Base-by-base conservation (phyloP, 257 asterid species). In the Solanum virginianum region DNA sequence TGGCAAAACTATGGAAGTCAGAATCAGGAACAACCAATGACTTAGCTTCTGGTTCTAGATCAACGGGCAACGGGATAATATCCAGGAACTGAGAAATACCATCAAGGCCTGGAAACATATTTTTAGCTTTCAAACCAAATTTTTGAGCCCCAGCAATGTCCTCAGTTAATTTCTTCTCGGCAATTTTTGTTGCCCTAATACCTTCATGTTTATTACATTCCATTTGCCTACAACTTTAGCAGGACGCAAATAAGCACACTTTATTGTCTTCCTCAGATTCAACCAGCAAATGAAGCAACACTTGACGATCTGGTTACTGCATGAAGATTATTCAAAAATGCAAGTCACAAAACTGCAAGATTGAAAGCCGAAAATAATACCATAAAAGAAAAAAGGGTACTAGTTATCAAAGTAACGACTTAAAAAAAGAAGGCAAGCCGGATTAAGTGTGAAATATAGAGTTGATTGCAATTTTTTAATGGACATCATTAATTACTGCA, bases 21-120 rank as follows among this genome's bases (percentile, higher is more conserved):
- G 2, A 18, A 56, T 56, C 11, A 56, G 92, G 95, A 39, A 92
- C 95, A 70, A 17, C 80, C 95, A 91, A 90, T 0, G 86, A 88
- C 81, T 68, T 86, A 18, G 81, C 66, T 83, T 85, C 83, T 66
- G 83, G 15, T 20, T 22, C 69, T 62, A n/a, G 11, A 22, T 71
- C 87, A 22, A 43, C 0, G 55, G 74, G 45, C n/a, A n/a, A n/a
- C n/a, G n/a, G n/a, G 32, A 59, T 59, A 57, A 20, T 57, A 15
- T 10, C 6, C 12, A 5, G 36, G 69, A 60, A 10, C 16, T 22
- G 16, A 22, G 69, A 22, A 10, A n/a, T 22, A 60, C 69, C 36
- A 22, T 60, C 4, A 4, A 4, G 6, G 69, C 6, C 8, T 10
- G 4, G 8, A 60, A 22, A 60, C 8, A 3, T 10, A n/a, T 60